Evolutionary conservation across 1,139 yeast genomes (phyloP).

Genomic region (Magnusiomyces suaveolens): DNA sequence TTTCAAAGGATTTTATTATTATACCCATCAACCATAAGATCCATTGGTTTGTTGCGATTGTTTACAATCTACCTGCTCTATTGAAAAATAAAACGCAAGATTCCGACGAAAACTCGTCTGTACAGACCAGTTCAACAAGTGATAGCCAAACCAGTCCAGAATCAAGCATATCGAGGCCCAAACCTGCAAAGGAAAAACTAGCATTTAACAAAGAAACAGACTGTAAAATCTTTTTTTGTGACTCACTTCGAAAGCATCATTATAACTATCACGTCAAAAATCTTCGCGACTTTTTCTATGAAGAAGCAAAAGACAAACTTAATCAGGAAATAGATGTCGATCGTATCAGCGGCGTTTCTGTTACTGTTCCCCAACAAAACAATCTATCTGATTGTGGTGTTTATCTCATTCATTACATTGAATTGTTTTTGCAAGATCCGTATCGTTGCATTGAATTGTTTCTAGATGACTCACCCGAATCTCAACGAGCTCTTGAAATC

Average conservation of each 20-base stretch:
- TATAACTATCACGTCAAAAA: constrained; percentile 49
- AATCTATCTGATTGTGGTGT: constrained; percentile 95
- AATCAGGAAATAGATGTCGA: constrained; percentile 39
- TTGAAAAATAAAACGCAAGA: background rate
- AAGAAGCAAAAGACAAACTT: constrained; percentile 60
- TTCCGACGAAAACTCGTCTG: background rate
- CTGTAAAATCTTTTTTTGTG: constrained; percentile 51
- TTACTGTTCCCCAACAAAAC: constrained; percentile 71
- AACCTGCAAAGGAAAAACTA: background rate
- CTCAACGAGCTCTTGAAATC: background rate
- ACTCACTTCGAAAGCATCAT: constrained; percentile 46
- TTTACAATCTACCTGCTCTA: constrained; percentile 24
- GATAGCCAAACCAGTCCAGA: background rate
- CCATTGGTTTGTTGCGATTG: constrained; percentile 78
- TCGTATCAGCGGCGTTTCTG: constrained; percentile 38
- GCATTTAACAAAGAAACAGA: constrained; percentile 2
- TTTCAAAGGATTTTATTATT: constrained; percentile 51
- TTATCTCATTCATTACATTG: constrained; percentile 73
- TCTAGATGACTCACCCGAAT: constrained; percentile 22
- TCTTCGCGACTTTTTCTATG: constrained; percentile 52
- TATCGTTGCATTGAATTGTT: constrained; percentile 44
- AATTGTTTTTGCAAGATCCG: constrained; percentile 50
- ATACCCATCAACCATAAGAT: constrained; percentile 69
- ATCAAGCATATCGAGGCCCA: background rate
- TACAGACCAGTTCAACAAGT: too few relatives aligned